Percentiles rank a stretch among this genome's conserved stretches.
Evolutionary conservation across 169 alveolate genomes (phyloP).

Genomic region (Cryptosporidium felis): DNA sequence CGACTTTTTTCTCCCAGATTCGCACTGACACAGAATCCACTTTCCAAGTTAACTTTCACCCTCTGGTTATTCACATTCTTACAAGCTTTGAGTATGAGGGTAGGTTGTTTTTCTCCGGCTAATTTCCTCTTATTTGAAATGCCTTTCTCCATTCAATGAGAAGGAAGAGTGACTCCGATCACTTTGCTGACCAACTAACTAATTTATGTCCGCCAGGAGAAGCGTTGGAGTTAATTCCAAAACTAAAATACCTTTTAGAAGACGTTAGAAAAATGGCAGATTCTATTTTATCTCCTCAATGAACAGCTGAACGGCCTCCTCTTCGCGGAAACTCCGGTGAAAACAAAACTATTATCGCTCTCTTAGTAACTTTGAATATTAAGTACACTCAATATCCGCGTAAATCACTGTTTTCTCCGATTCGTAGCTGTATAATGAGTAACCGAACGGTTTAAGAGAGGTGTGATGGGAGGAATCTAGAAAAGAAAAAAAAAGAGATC

Average conservation of each 20-base stretch:
- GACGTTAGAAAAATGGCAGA: slow-evolving; percentile 14
- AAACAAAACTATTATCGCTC: too few relatives aligned
- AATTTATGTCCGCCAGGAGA: slow-evolving; percentile 6
- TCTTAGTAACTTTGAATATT: too few relatives aligned
- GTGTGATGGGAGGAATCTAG: too few relatives aligned
- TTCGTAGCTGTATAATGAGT: too few relatives aligned
- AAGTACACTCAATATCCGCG: too few relatives aligned
- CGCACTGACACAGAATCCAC: slow-evolving; percentile 20
- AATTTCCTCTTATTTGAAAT: not conserved
- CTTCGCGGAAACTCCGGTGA: not conserved
- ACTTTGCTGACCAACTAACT: too few relatives aligned
- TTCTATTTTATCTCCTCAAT: not conserved
- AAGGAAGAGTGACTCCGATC: too few relatives aligned
- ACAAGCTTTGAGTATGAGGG: slow-evolving; percentile 48
- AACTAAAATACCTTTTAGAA: not conserved
- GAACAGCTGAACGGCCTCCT: too few relatives aligned
- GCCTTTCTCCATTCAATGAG: not conserved
- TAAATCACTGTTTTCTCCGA: too few relatives aligned
- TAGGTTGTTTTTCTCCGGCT: not conserved
- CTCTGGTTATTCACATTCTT: slow-evolving; percentile 22
- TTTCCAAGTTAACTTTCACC: slow-evolving; percentile 26
- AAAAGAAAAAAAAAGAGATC: not conserved
- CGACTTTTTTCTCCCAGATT: not conserved
- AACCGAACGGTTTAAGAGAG: too few relatives aligned
- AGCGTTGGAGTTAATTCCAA: slow-evolving; percentile 25